phyloP scores from a whole-genome alignment of 768 basidiomycete species.

The Agrocybe praecox region DNA sequence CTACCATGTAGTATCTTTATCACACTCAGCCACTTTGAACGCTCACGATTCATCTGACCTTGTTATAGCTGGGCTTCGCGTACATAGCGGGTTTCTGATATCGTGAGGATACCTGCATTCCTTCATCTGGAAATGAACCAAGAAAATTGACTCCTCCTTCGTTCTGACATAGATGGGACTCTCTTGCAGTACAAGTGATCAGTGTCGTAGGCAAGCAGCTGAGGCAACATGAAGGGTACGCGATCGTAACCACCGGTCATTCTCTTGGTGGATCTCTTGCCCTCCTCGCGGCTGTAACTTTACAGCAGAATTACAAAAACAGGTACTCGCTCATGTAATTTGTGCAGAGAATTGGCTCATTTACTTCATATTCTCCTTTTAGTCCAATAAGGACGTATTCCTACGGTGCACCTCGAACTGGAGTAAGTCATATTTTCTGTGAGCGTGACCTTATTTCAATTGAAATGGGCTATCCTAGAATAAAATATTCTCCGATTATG shows the following conservation, averaged over 20 bases:
- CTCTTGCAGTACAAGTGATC: slow-evolving; percentile 42
- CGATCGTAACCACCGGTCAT: slow-evolving; percentile 51
- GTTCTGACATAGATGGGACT: slow-evolving; percentile 46
- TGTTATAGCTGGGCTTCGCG: slow-evolving; percentile 36
- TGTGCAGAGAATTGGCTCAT: neutral
- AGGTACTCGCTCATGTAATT: slow-evolving; percentile 1
- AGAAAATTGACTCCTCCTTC: too few relatives aligned
- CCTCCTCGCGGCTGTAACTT: slow-evolving; percentile 45
- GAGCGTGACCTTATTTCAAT: neutral
- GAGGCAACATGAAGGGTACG: slow-evolving; percentile 33
- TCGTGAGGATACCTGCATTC: too few relatives aligned
- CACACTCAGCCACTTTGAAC: neutral
- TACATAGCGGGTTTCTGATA: slow-evolving; percentile 53
- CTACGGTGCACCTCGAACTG: slow-evolving; percentile 51
- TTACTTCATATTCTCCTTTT: neutral
- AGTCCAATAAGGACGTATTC: slow-evolving; percentile 47
- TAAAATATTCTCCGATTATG: slow-evolving; percentile 43
- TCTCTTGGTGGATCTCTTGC: slow-evolving; percentile 58
- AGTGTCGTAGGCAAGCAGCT: slow-evolving; percentile 38
- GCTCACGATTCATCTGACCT: neutral
- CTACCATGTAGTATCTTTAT: slow-evolving; percentile 33
- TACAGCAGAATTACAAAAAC: slow-evolving; percentile 40
- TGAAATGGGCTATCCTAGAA: slow-evolving; percentile 36
- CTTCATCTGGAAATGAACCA: too few relatives aligned
- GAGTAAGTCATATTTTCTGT: slow-evolving; percentile 34